Evolutionary conservation across 768 basidiomycete genomes (phyloP), one percentile per base, ranked within the genome.

Genomic region (Phylloporus scabripes): DNA sequence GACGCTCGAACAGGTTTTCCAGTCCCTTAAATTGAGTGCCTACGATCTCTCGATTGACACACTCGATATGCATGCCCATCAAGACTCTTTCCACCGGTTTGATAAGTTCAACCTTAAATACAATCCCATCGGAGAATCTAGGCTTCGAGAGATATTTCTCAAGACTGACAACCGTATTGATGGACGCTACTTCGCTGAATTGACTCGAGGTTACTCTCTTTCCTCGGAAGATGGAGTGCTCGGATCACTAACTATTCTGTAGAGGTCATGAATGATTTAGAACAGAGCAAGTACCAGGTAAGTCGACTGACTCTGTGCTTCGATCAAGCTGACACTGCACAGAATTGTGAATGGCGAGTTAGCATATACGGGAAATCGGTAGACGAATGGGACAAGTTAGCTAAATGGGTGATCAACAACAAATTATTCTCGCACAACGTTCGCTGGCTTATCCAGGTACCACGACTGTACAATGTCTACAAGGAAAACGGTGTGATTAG

Each of bases 11-110:
- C 83, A 98, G 72, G 96, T 99, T n/a, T 99, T 99, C 70, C 79
- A 96, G 61, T 94, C 92, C 11, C 80, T 99, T 24, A 85, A 94
- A 58, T 74, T 99, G 34, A 94, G 89, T 1, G 95, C 96, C 1
- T 99, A 99, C 66, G 96, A 99, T 58, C 78, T 99, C 29, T 96
- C 93, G 10, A 98, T 99, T 63, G 96, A 99, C 63, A 99, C 96
- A 3, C 79, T 99, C 34, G 96, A 99, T 63, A 99, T 99, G 96
- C 96, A 98, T 55, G 96, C 95, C 0, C 95, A 99, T 66, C 87
- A 90, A 55, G 94, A 96, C 61, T 90, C 93, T 1, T 98, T 99
- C 76, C 95, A 99, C 66, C 87, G 96, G 12, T 98, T 96, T 62
- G 96, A 96, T 72, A 92, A 95, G 63, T 98, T 98, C 72, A 98